A percentile compares a stretch with the other conserved stretches of the same genome.
phyloP scores from a whole-genome alignment of 106 monocot species.

The Dendrobium catenatum region DNA sequence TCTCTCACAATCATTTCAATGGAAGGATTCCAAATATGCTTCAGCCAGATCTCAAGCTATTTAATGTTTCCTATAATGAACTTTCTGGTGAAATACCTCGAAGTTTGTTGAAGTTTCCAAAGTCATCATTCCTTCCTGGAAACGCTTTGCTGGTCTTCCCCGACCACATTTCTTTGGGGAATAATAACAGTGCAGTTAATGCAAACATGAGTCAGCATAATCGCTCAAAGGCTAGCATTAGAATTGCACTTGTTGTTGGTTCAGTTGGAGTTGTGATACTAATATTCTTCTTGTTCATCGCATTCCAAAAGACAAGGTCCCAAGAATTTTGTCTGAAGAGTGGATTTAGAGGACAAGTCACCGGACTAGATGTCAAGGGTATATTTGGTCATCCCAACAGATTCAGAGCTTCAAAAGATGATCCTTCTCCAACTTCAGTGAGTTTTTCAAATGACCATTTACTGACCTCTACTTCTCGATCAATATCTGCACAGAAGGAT shows the following conservation, averaged over 20 bases:
- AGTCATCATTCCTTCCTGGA: conserved; percentile 69
- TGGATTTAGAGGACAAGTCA: conserved; percentile 30
- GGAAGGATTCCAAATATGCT: conserved; percentile 66
- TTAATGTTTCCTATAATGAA: conserved; percentile 82
- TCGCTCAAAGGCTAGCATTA: conserved; percentile 28
- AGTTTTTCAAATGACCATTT: conserved; percentile 85
- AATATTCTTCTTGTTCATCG: conserved; percentile 55
- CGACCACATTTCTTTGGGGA: conserved; percentile 21
- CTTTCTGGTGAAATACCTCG: conserved; percentile 65
- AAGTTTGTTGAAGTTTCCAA: conserved; percentile 54
- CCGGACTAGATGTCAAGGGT: conserved; percentile 53
- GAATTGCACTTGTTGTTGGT: conserved; percentile 62
- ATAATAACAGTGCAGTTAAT: conserved; percentile 16
- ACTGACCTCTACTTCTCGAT: conserved; percentile 46
- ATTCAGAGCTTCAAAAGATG: conserved; percentile 43
- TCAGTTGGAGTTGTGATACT: conserved; percentile 63
- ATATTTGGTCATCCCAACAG: conserved; percentile 30
- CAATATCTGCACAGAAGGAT: conserved; percentile 54
- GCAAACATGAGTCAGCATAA: conserved; percentile 12
- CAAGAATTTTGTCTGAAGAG: conserved; percentile 70
- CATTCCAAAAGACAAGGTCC: conserved; percentile 48
- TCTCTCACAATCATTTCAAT: conserved; percentile 67
- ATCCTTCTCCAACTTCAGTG: conserved; percentile 36
- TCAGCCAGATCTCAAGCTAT: conserved; percentile 36
- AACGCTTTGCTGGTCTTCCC: conserved; percentile 44